These are phyloP conservation scores for Boletellus deceptivus DNA, from an alignment of 1,284 basidiomycete species.

Conservation along the genomic window DNA sequence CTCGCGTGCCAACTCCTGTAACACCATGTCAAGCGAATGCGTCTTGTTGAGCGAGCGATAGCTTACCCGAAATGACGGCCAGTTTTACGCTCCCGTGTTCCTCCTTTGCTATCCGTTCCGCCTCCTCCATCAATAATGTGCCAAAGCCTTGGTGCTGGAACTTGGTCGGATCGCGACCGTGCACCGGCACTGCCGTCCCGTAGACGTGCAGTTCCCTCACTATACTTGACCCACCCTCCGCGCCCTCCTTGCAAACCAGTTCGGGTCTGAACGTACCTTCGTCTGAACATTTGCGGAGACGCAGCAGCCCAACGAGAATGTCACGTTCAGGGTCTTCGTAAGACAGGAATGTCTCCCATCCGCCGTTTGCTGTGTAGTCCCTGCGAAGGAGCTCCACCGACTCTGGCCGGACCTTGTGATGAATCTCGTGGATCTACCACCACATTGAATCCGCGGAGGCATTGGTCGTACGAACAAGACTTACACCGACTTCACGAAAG, in stretches of 20 bases:
- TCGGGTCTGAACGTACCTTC: constrained; percentile 97
- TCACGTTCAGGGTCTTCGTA: constrained; percentile 98
- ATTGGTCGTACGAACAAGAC: constrained; percentile 29
- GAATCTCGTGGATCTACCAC: constrained; percentile 91
- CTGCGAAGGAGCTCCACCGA: constrained; percentile 95
- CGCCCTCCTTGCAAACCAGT: constrained; percentile 66
- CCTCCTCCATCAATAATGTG: constrained; percentile 98
- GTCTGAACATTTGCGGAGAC: constrained; percentile 92
- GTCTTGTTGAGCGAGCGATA: neutral
- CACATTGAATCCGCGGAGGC: constrained; percentile 1
- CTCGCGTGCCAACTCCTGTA: constrained; percentile 86
- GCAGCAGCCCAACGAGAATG: constrained; percentile 92
- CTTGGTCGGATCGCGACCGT: constrained; percentile 96
- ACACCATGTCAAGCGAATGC: constrained; percentile 1
- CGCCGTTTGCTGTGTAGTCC: constrained; percentile 96
- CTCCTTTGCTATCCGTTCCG: constrained; percentile 96
- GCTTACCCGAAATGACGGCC: constrained; percentile 90
- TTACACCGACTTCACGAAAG: constrained; percentile 95
- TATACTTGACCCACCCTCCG: constrained; percentile 86
- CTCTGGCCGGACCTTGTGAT: constrained; percentile 95
- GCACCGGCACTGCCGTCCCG: constrained; percentile 96
- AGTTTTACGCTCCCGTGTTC: constrained; percentile 95
- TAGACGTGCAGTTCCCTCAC: constrained; percentile 99
- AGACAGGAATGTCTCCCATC: constrained; percentile 99
- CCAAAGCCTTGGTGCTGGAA: constrained; percentile 98